A percentile compares a stretch with the other conserved stretches of the same genome.
Evolutionary conservation across 305 asterid genomes (phyloP).

Genomic region (Stenogyne calaminthoides): DNA sequence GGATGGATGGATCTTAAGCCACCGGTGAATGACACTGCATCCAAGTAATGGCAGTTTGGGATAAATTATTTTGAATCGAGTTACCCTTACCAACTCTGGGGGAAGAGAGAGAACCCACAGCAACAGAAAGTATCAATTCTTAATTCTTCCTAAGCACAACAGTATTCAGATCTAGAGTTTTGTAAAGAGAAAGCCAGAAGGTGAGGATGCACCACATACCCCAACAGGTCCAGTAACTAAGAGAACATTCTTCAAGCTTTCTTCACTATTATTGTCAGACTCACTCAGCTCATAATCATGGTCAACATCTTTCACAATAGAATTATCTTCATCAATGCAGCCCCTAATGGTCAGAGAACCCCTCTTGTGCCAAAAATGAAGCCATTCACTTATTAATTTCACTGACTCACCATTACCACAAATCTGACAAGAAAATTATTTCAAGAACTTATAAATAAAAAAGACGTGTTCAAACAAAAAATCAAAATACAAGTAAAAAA

Average conservation of each 20-base stretch:
- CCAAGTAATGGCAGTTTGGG: background rate
- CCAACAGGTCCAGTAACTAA: slow-evolving; percentile 96
- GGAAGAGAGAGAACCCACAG: background rate
- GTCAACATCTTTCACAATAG: slow-evolving; percentile 41
- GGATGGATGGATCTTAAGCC: slow-evolving; percentile 16
- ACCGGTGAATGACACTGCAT: slow-evolving; percentile 7
- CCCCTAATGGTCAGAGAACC: slow-evolving; percentile 48
- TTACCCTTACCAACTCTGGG: background rate
- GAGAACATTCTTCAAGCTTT: slow-evolving; percentile 80
- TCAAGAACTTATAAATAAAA: slow-evolving; percentile 23
- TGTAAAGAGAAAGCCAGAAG: slow-evolving; percentile 23
- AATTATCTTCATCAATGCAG: slow-evolving; percentile 39
- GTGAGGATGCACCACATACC: slow-evolving; percentile 48
- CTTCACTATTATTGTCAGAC: slow-evolving; percentile 58
- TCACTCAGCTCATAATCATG: slow-evolving; percentile 57
- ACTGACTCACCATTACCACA: slow-evolving; percentile 91
- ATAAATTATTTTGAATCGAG: slow-evolving; percentile 6
- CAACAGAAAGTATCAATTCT: slow-evolving; percentile 18
- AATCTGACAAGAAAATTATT: slow-evolving; percentile 53
- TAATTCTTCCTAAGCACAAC: slow-evolving; percentile 24
- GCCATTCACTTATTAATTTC: slow-evolving; percentile 80
- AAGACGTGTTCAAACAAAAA: slow-evolving; percentile 16
- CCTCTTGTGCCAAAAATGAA: slow-evolving; percentile 80
- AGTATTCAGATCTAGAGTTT: slow-evolving; percentile 9
- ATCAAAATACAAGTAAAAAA: slow-evolving; percentile 2